A percentile compares a stretch with the other conserved stretches of the same genome.
phyloP scores from a whole-genome alignment of 345 rosid species.

The Citrus reticulata region DNA sequence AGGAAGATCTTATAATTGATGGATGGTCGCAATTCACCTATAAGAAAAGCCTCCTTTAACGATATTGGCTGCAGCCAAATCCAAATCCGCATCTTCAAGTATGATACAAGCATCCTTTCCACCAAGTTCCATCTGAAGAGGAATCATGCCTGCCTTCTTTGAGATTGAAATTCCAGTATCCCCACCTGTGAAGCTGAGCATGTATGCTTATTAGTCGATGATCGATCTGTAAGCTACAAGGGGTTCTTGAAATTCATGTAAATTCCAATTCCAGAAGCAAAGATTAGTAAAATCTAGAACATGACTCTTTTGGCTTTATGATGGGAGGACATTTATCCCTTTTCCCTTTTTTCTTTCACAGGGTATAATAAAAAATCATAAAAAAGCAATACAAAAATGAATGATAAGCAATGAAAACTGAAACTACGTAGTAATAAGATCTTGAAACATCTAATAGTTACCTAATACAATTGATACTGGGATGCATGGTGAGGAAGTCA shows the following conservation, averaged over 20 bases:
- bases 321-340: background rate
- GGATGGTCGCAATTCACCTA: slow-evolving; percentile 36
- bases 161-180: slow-evolving; percentile 90
- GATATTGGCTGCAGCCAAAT: slow-evolving; percentile 78
- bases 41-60: slow-evolving; percentile 95
- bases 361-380: background rate
- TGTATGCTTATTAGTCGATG: background rate
- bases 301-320: background rate
- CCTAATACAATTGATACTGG: slow-evolving; percentile 96
- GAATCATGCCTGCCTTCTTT: slow-evolving; percentile 91
- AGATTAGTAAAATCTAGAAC: background rate
- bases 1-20: background rate
- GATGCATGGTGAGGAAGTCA: slow-evolving; percentile 97
- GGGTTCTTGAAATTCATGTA: background rate
- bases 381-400: background rate
- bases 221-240: background rate
- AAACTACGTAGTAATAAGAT: background rate
- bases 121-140: slow-evolving; percentile 97
- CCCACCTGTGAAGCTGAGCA: slow-evolving; percentile 89
- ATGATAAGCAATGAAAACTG: background rate
- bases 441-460: background rate
- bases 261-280: background rate
- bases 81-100: slow-evolving; percentile 93
- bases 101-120: slow-evolving; percentile 97
- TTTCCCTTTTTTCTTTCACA: background rate